A percentile compares a stretch with the other conserved stretches of the same genome.
Conservation (phyloP, 2,329 filamentous ascomycete species). For the Nannizzia gypsea region DNA sequence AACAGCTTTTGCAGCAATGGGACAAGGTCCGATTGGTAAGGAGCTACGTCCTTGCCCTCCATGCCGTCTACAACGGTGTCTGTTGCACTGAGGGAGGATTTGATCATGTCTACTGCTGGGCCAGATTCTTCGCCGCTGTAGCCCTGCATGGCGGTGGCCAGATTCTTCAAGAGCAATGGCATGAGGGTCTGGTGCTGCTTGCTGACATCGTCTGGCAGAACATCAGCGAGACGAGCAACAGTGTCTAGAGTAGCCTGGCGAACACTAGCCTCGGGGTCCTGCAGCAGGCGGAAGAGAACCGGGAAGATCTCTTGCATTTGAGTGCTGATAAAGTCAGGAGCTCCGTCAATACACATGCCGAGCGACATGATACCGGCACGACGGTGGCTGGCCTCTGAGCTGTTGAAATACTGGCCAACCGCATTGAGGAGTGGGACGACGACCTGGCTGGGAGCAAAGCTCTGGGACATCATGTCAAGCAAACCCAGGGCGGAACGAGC, state of each 20-base stretch:
- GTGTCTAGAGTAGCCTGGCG: conserved; percentile 78
- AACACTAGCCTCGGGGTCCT: conserved; percentile 73
- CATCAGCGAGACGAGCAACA: conserved; percentile 81
- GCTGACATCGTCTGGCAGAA: conserved; percentile 80
- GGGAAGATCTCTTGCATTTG: conserved; percentile 81
- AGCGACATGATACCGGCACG: conserved; percentile 85
- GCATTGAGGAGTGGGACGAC: conserved; percentile 83
- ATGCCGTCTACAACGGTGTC: conserved; percentile 82
- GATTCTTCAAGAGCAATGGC: conserved; percentile 73
- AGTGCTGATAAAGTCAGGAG: conserved; percentile 91
- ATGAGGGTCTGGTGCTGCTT: conserved; percentile 77
- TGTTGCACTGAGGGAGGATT: conserved; percentile 77
- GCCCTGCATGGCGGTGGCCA: conserved; percentile 64
- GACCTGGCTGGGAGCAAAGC: conserved; percentile 84
- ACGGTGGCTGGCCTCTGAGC: conserved; percentile 62
- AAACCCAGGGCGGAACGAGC: conserved; percentile 74
- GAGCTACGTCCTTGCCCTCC: conserved; percentile 65
- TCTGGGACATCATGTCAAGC: conserved; percentile 77
- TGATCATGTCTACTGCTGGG: conserved; percentile 73
- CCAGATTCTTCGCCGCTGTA: conserved; percentile 54
- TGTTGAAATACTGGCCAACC: conserved; percentile 68
- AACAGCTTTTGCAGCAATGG: conserved; percentile 76
- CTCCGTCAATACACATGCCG: conserved; percentile 89
- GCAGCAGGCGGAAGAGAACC: conserved; percentile 65
- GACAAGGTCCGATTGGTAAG: conserved; percentile 72